phyloP scores from a whole-genome alignment of 2,329 filamentous ascomycete genomes.

The Pseudogymnoascus sp. region DNA sequence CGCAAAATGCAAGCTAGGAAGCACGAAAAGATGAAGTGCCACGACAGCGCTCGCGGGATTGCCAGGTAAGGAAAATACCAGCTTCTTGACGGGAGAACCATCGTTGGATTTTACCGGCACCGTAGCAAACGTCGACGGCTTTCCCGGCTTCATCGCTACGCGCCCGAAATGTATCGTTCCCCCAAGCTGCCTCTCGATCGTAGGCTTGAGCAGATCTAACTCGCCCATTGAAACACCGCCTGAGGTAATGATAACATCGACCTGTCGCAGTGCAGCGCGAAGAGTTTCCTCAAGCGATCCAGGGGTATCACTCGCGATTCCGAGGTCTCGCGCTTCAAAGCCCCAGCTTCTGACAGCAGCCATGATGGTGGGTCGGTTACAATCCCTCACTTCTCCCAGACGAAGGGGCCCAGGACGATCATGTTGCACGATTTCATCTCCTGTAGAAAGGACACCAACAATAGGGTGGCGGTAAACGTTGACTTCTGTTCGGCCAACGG shows the following conservation, averaged over 20 bases:
- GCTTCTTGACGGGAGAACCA: conserved; percentile 55
- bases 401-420: conserved; percentile 55
- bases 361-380: conserved; percentile 82
- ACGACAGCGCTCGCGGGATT: conserved; percentile 93
- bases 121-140: conserved; percentile 94
- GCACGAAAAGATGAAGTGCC: conserved; percentile 87
- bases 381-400: conserved; percentile 85
- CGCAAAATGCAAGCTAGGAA: conserved; percentile 76
- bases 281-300: conserved; percentile 71
- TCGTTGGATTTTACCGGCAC: conserved; percentile 59
- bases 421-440: conserved; percentile 85
- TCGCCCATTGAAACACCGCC: conserved; percentile 98
- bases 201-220: conserved; percentile 91
- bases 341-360: conserved; percentile 69
- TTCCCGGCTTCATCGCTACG: conserved; percentile 96
- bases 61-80: conserved; percentile 84
- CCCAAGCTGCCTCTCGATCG: conserved; percentile 81
- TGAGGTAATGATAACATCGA: conserved; percentile 82
- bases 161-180: conserved; percentile 95
- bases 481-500: conserved; percentile 69
- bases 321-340: conserved; percentile 75
- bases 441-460: conserved; percentile 84
- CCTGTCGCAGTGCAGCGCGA: conserved; percentile 64
- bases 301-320: conserved; percentile 71
- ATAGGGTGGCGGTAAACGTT: conserved; percentile 69